Conservation (phyloP, 257 asterid species). For the Gentiana macrophylla region DNA sequence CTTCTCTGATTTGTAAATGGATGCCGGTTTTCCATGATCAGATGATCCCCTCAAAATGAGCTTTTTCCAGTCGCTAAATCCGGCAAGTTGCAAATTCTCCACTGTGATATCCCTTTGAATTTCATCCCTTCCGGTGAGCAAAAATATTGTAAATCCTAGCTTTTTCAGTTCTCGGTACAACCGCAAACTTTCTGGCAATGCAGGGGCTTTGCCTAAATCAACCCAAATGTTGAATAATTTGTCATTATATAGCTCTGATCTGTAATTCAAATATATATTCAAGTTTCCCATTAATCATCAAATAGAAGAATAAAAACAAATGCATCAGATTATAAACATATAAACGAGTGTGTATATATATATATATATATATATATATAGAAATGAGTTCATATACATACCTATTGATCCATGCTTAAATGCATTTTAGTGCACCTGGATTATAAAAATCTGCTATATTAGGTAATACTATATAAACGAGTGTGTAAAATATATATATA, state of each 20-base stretch:
- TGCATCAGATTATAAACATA: too few relatives aligned
- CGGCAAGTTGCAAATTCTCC: constrained; percentile 40
- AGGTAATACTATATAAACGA: too few relatives aligned
- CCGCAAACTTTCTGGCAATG: constrained; percentile 54
- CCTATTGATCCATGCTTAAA: too few relatives aligned
- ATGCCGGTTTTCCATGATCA: constrained; percentile 46
- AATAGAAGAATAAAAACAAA: too few relatives aligned
- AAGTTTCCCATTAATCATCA: too few relatives aligned
- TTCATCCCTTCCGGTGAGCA: constrained; percentile 73
- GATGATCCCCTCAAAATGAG: constrained; percentile 66
- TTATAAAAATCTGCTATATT: too few relatives aligned
- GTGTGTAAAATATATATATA: too few relatives aligned
- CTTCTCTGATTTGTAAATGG: constrained; percentile 61
- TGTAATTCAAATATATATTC: constrained; percentile 10
- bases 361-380: too few relatives aligned
- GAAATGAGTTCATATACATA: too few relatives aligned
- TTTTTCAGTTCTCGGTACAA: constrained; percentile 50
- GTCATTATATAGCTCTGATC: constrained; percentile 54
- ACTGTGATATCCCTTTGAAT: constrained; percentile 59
- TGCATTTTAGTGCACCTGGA: too few relatives aligned
- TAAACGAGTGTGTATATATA: too few relatives aligned
- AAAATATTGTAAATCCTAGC: constrained; percentile 52
- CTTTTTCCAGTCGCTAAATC: constrained; percentile 70
- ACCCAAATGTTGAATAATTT: constrained; percentile 56
- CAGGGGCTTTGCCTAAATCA: constrained; percentile 60